These are phyloP conservation scores for Zasmidium cellare DNA, from an alignment of 2,329 filamentous ascomycete genomes.

Conservation along the genomic window DNA sequence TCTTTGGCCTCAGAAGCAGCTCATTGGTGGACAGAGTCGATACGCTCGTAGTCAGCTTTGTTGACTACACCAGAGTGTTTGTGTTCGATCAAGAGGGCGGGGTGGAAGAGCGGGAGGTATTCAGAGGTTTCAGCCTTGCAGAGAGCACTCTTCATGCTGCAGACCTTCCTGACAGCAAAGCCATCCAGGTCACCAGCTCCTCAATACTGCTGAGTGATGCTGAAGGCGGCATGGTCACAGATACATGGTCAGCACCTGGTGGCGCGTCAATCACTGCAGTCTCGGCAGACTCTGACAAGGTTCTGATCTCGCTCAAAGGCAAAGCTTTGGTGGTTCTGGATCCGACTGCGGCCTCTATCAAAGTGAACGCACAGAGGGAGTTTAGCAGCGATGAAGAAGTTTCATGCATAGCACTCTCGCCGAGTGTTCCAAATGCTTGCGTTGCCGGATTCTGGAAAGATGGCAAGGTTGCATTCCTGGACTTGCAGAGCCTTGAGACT, in stretches of 20 bases:
- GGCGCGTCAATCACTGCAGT: constrained; percentile 69
- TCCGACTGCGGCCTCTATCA: constrained; percentile 57
- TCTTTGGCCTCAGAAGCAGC: constrained; percentile 66
- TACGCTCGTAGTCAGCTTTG: constrained; percentile 75
- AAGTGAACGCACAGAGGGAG: constrained; percentile 59
- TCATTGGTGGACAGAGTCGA: constrained; percentile 67
- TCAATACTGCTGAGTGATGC: constrained; percentile 63
- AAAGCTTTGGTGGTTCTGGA: constrained; percentile 69
- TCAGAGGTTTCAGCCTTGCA: constrained; percentile 68
- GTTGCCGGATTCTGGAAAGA: constrained; percentile 86
- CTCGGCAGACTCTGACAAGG: constrained; percentile 68
- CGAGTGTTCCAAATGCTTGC: constrained; percentile 63
- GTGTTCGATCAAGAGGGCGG: constrained; percentile 71
- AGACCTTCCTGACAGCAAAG: constrained; percentile 60
- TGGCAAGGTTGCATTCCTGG: constrained; percentile 74
- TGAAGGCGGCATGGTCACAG: constrained; percentile 53
- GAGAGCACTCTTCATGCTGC: constrained; percentile 70
- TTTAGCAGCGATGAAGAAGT: constrained; percentile 72
- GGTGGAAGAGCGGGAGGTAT: constrained; percentile 82
- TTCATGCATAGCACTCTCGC: constrained; percentile 77
- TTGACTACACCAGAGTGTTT: constrained; percentile 82
- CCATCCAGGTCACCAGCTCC: constrained; percentile 75
- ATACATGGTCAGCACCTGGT: constrained; percentile 58
- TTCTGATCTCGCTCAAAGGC: constrained; percentile 75
- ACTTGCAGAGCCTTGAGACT: constrained; percentile 65